Percentiles rank a stretch among this genome's conserved stretches.
phyloP scores from a whole-genome alignment of 768 basidiomycete species.

The Suillus tomentosus region DNA sequence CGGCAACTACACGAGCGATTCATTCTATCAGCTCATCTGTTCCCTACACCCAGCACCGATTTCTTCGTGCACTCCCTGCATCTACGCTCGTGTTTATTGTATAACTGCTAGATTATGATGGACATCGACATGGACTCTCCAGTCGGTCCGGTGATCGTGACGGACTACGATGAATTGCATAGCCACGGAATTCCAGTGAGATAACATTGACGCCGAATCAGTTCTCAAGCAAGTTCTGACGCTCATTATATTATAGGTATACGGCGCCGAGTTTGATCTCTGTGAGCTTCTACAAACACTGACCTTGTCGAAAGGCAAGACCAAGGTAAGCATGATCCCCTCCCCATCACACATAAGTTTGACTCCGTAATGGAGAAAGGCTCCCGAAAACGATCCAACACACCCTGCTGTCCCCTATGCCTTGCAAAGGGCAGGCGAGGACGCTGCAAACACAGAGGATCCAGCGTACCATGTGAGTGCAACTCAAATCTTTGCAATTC shows the following conservation, averaged over 20 bases:
- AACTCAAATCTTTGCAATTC: neutral
- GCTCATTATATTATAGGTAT: constrained; percentile 20
- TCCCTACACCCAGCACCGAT: constrained; percentile 20
- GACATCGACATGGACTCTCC: constrained; percentile 37
- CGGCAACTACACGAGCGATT: constrained; percentile 7
- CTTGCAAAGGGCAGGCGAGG: constrained; percentile 37
- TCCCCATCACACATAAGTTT: neutral
- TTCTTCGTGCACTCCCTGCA: constrained; percentile 1
- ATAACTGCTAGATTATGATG: constrained; percentile 22
- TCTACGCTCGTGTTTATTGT: constrained; percentile 5
- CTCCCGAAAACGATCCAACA: constrained; percentile 22
- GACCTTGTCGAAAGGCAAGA: constrained; percentile 42
- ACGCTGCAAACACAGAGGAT: constrained; percentile 49
- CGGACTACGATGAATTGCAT: constrained; percentile 22
- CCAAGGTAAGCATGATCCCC: constrained; percentile 30
- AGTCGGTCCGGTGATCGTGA: constrained; percentile 29
- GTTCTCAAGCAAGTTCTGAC: constrained; percentile 10
- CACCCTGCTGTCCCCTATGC: constrained; percentile 28
- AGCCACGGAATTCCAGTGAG: constrained; percentile 27
- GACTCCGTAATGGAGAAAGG: constrained; percentile 33
- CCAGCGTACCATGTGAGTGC: constrained; percentile 43
- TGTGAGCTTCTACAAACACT: constrained; percentile 55
- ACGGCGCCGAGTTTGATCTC: constrained; percentile 44
- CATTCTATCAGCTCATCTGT: constrained; percentile 10
- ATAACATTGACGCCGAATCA: neutral